phyloP scores from a whole-genome alignment of 768 basidiomycete genomes.

The Tricholoma terreum region DNA sequence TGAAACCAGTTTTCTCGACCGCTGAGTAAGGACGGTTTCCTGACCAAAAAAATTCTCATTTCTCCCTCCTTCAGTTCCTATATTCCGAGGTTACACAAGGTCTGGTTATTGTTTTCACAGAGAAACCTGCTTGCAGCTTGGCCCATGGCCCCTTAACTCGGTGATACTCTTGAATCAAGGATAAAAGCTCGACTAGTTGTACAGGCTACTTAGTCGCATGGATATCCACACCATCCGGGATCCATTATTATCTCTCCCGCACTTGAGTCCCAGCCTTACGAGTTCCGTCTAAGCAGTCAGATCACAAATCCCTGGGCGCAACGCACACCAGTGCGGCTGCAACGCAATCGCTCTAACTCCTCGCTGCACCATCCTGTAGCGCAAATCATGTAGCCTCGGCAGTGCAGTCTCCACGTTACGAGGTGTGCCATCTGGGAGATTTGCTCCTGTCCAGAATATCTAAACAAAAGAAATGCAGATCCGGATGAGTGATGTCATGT shows the following conservation, averaged over 20 bases:
- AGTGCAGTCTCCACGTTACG: conserved; percentile 47
- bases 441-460: conserved; percentile 70
- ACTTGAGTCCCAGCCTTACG: too few relatives aligned
- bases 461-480: conserved; percentile 8
- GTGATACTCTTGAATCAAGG: conserved; percentile 8
- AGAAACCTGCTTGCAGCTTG: neutral
- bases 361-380: conserved; percentile 57
- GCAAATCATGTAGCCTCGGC: conserved; percentile 63
- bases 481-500: neutral
- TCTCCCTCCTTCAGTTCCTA: neutral
- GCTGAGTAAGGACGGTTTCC: conserved; percentile 17
- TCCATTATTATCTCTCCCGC: too few relatives aligned
- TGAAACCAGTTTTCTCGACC: neutral
- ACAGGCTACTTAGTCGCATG: too few relatives aligned
- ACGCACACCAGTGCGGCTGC: conserved; percentile 72
- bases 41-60: neutral
- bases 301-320: conserved; percentile 57
- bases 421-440: conserved; percentile 35
- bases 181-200: neutral
- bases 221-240: too few relatives aligned
- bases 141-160: neutral
- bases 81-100: neutral
- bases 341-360: conserved; percentile 59
- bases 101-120: conserved; percentile 12
- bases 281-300: conserved; percentile 21